Conservation (phyloP, 495 filamentous ascomycete genomes). For the Cairneyella variabilis region DNA sequence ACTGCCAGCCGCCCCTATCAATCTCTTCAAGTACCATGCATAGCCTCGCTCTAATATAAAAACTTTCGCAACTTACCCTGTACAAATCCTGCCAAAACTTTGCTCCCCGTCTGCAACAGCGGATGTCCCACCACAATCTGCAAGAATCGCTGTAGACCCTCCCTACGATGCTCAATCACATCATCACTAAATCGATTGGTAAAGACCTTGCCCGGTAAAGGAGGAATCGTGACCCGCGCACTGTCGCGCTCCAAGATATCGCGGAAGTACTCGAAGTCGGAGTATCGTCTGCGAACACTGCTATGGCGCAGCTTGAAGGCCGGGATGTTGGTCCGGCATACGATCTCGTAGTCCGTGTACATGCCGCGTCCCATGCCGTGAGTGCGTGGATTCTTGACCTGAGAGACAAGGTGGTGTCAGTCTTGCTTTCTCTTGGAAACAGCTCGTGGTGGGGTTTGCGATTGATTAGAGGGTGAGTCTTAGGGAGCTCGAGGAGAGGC, state of each 20-base stretch:
- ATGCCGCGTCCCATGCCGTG: slow-evolving; percentile 91
- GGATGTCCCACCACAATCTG: slow-evolving; percentile 98
- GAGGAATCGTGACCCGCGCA: slow-evolving; percentile 91
- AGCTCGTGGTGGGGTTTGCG: neutral
- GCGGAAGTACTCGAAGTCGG: slow-evolving; percentile 97
- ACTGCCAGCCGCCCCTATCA: too few species aligned
- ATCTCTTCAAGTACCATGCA: too few species aligned
- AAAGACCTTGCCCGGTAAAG: slow-evolving; percentile 94
- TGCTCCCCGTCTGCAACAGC: slow-evolving; percentile 93
- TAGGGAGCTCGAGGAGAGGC: neutral
- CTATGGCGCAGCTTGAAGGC: slow-evolving; percentile 88
- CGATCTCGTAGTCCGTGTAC: slow-evolving; percentile 98
- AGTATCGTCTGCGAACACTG: slow-evolving; percentile 87
- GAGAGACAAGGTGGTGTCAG: slow-evolving; percentile 5
- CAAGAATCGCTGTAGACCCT: slow-evolving; percentile 90
- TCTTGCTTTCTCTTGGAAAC: neutral
- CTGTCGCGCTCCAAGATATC: slow-evolving; percentile 95
- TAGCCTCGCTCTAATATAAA: too few species aligned
- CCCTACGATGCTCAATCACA: slow-evolving; percentile 92
- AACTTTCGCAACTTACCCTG: slow-evolving; percentile 72
- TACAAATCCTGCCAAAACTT: slow-evolving; percentile 92
- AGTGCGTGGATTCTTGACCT: slow-evolving; percentile 94
- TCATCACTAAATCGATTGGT: slow-evolving; percentile 98
- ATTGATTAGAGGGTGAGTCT: neutral
- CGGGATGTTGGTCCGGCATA: slow-evolving; percentile 96